phyloP scores from a whole-genome alignment of 257 asterid genomes.

The Forsythia suspensa region DNA sequence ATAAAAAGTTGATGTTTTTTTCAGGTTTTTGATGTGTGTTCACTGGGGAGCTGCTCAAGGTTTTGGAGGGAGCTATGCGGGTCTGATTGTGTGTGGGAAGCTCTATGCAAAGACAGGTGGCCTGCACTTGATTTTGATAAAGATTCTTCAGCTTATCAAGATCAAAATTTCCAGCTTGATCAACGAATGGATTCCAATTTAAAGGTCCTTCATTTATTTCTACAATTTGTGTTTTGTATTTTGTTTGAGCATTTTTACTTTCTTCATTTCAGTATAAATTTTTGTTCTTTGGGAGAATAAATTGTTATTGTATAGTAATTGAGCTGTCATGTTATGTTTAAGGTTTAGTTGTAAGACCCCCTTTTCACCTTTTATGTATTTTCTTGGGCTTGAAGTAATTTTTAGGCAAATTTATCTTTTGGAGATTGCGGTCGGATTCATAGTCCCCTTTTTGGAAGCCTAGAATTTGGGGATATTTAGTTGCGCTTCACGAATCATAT shows the following conservation, averaged over 20 bases:
- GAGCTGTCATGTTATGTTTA: neutral
- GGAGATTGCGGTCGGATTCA: no score
- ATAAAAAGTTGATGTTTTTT: conserved; percentile 21
- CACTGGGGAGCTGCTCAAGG: conserved; percentile 85
- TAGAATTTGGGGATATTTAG: neutral
- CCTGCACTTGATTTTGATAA: conserved; percentile 34
- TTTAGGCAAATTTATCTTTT: no score
- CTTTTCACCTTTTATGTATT: neutral
- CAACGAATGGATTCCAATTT: conserved; percentile 27
- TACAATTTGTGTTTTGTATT: neutral
- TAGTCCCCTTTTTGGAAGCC: neutral
- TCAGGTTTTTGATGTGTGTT: conserved; percentile 79
- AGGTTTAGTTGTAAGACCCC: neutral
- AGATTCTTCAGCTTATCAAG: conserved; percentile 25
- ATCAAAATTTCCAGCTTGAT: conserved; percentile 23
- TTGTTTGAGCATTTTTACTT: conserved; percentile 7
- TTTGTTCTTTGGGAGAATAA: neutral
- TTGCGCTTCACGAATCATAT: no score
- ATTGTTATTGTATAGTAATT: neutral
- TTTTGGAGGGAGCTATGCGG: conserved; percentile 81
- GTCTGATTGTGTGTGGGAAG: conserved; percentile 76
- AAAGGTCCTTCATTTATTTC: conserved; percentile 29
- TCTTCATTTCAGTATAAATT: neutral
- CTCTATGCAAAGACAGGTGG: conserved; percentile 73
- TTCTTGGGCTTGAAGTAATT: conserved; percentile 12